Conservation (phyloP, 1,284 basidiomycete genomes). For the Sporisorium iseilematis-ciliati region DNA sequence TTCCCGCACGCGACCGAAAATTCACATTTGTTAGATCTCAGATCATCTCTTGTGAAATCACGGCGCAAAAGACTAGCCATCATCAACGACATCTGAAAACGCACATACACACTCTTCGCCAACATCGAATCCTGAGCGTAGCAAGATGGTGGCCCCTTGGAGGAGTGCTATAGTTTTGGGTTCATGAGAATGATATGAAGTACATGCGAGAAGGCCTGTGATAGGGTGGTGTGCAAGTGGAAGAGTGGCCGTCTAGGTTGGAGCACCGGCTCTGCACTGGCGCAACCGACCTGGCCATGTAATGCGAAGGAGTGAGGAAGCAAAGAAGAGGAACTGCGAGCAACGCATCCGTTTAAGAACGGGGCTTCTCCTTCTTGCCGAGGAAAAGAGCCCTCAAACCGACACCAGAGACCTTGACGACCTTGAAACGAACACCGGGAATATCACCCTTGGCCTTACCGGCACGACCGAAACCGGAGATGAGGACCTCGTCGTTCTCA, state of each 20-base stretch:
- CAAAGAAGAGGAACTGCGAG: slow-evolving; percentile 1
- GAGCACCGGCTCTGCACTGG: not conserved
- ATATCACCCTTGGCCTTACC: slow-evolving; percentile 99
- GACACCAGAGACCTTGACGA: slow-evolving; percentile 99
- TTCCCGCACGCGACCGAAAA: slow-evolving; percentile 4
- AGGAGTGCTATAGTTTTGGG: slow-evolving; percentile 28
- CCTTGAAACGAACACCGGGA: slow-evolving; percentile 93
- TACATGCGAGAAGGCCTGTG: slow-evolving; percentile 26
- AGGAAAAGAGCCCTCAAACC: slow-evolving; percentile 76
- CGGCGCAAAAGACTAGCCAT: not conserved
- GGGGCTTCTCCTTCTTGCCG: slow-evolving; percentile 67
- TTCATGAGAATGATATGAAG: slow-evolving; percentile 32
- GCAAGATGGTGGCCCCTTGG: slow-evolving; percentile 21
- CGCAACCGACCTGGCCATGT: not conserved
- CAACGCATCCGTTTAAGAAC: slow-evolving; percentile 52
- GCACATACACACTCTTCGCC: not conserved
- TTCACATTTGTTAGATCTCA: slow-evolving; percentile 1
- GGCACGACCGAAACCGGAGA: slow-evolving; percentile 99
- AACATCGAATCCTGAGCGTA: slow-evolving; percentile 6
- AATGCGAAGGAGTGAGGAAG: slow-evolving; percentile 5
- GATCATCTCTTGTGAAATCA: not conserved
- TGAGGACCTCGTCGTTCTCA: slow-evolving; percentile 99
- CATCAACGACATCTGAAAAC: not conserved
- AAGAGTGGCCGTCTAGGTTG: not conserved
- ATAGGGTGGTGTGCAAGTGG: not conserved